A percentile compares a stretch with the other conserved stretches of the same genome.
Evolutionary conservation across 2,329 filamentous ascomycete genomes (phyloP).

Genomic region (Cladosporium sp.): DNA sequence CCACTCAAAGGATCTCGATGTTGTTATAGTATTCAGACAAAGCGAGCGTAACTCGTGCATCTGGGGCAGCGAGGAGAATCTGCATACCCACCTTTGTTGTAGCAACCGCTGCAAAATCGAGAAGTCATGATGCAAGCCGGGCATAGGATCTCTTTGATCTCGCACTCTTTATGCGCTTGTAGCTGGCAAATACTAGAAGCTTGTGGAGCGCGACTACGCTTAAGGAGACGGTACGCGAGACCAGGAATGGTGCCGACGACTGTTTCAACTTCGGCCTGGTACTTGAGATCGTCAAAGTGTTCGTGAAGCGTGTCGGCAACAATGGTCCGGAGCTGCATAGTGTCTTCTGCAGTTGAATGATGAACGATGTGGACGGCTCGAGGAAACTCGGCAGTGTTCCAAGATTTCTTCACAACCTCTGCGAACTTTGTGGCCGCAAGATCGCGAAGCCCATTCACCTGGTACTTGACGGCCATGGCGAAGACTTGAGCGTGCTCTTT

Average conservation of each 20-base stretch:
- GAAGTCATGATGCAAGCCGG: too few relatives aligned
- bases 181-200: too few relatives aligned
- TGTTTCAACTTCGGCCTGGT: neutral
- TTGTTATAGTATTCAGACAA: too few relatives aligned
- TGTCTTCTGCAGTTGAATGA: constrained; percentile 38
- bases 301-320: neutral
- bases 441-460: constrained; percentile 36
- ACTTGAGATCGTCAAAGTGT: neutral
- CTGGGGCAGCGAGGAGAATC: too few relatives aligned
- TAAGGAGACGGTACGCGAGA: neutral
- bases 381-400: constrained; percentile 32
- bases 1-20: too few relatives aligned
- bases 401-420: constrained; percentile 30
- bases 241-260: neutral
- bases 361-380: constrained; percentile 40
- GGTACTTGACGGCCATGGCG: constrained; percentile 41
- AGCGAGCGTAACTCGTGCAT: too few relatives aligned
- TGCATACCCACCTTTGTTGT: too few relatives aligned
- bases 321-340: constrained; percentile 35
- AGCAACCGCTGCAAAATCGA: too few relatives aligned
- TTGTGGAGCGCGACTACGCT: neutral
- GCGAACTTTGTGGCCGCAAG: constrained; percentile 38
- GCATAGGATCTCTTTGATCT: too few relatives aligned
- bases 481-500: constrained; percentile 40
- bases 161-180: too few relatives aligned